Evolutionary conservation across 1,284 basidiomycete genomes (phyloP).

Genomic region (Phellopilus nigrolimitatus): DNA sequence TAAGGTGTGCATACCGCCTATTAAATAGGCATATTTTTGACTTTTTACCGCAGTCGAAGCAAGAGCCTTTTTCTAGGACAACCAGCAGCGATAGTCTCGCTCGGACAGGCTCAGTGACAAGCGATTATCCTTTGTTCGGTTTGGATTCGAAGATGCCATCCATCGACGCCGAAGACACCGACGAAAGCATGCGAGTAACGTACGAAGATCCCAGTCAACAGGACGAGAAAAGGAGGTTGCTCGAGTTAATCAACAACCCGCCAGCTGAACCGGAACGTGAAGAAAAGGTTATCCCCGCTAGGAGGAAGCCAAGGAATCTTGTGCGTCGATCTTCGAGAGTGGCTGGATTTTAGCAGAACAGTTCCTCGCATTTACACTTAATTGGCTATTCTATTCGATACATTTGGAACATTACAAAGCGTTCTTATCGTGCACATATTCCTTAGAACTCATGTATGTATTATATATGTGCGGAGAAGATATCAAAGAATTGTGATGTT

Average conservation of each 20-base stretch:
- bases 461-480: not conserved
- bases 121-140: not conserved
- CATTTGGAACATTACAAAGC: no score
- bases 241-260: conserved; percentile 30
- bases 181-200: conserved; percentile 49
- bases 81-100: conserved; percentile 3
- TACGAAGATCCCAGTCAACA: conserved; percentile 65
- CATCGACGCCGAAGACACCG: conserved; percentile 28
- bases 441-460: not conserved
- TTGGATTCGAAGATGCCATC: conserved; percentile 1
- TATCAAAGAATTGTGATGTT: not conserved
- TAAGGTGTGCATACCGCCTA: conserved; percentile 34
- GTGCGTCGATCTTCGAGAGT: conserved; percentile 17
- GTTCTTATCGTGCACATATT: no score
- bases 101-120: not conserved
- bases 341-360: conserved; percentile 5
- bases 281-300: conserved; percentile 7
- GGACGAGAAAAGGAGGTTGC: conserved; percentile 48
- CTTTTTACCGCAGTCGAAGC: conserved; percentile 8
- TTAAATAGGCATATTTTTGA: not conserved
- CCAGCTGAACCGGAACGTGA: conserved; percentile 6
- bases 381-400: no score
- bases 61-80: conserved; percentile 8
- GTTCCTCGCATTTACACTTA: no score
- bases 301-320: conserved; percentile 17